Percentiles rank a stretch among this genome's conserved stretches.
These are phyloP conservation scores for Solanum neorickii DNA, from an alignment of 257 asterid species.

Conservation along the genomic window DNA sequence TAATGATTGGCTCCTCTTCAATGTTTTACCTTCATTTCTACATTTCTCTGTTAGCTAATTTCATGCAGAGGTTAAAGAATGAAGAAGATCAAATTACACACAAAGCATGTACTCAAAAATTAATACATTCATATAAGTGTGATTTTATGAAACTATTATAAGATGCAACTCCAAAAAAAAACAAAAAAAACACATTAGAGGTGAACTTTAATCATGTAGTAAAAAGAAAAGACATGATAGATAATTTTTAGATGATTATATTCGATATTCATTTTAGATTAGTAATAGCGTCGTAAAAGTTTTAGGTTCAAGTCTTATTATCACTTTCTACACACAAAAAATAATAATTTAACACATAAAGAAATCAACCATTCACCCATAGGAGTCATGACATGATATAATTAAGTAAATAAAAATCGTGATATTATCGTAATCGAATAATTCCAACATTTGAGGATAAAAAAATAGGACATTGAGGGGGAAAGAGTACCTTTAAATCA, in stretches of 20 bases:
- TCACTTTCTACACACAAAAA: not conserved
- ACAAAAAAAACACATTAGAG: not conserved
- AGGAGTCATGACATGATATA: too few relatives aligned
- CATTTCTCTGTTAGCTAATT: too few relatives aligned
- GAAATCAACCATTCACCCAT: not conserved
- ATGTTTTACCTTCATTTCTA: too few relatives aligned
- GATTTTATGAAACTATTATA: not conserved
- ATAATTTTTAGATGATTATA: not conserved
- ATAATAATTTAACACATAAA: not conserved
- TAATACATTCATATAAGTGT: not conserved
- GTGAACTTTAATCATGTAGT: not conserved
- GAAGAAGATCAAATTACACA: too few relatives aligned
- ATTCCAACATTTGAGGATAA: not conserved
- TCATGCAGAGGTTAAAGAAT: too few relatives aligned
- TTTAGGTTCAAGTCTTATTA: not conserved
- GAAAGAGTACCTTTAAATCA: constrained; percentile 52
- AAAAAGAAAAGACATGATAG: not conserved
- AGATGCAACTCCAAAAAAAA: not conserved
- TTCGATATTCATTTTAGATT: not conserved
- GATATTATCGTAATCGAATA: not conserved
- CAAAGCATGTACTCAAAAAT: too few relatives aligned
- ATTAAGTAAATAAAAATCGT: not conserved
- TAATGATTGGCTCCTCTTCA: too few relatives aligned
- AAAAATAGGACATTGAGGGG: not conserved
- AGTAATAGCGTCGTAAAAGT: too few relatives aligned